Base-by-base conservation (phyloP, 1,139 yeast species). In the Debaryomyces nepalensis region DNA sequence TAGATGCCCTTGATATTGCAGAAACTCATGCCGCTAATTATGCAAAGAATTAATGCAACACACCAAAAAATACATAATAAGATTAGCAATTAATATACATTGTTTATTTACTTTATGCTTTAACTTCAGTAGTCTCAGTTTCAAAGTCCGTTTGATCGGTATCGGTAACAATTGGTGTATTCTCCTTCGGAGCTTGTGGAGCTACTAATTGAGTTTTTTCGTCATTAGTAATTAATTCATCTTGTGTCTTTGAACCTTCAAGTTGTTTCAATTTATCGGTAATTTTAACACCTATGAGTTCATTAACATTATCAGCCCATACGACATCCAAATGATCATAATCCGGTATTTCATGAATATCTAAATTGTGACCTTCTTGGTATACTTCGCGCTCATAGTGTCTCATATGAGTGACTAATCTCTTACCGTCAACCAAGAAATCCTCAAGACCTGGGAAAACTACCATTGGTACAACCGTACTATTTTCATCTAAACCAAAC, bases 391-490 rank as follows among this genome's bases (percentile, higher is more conserved):
- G 57, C 57, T 85, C 93, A 48, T 70, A 69, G 36, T 68, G 59
- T 19, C 66, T 58, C 67, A 85, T 71, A 57, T 82, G 84, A 2
- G 73, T 51, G 2, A 70, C 66, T 18, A 88, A 70, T 41, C 79
- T 61, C 24, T 66, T 67, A 0, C 90, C 87, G 56, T 84, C 82
- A 15, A 87, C 96, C 38, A 88, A 68, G 48, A 68, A 70, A 57
- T 87, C 96, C 24, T 65, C 59, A 11, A 73, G 84, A 1, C 90
- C 89, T 8, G 80, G 70, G 49, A 87, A 80, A 5, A 85, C 59
- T 40, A 81, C 66, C 52, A 87, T 66, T 0, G 88, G 85, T 0
- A 70, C 61, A 5, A 54, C 47, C 3, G 82, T 81, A 14, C 50
- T 51, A 7, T 59, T 46, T 10, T 44, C 56, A 39, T 66, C 66